Evolutionary conservation across 306 rosid species (phyloP), one percentile per base, ranked within the genome.

Genomic region (Vachellia collinsii): DNA sequence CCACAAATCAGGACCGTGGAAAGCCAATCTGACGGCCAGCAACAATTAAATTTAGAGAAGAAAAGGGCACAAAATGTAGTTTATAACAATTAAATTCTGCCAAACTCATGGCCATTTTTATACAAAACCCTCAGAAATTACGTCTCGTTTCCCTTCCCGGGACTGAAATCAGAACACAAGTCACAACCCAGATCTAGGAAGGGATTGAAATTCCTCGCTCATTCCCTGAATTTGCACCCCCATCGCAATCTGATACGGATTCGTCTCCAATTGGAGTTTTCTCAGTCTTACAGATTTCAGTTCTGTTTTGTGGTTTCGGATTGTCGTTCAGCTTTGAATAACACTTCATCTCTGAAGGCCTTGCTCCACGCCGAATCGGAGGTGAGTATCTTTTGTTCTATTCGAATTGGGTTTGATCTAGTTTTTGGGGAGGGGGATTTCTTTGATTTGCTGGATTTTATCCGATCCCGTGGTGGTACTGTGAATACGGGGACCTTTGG

Each of bases 271-370:
- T 70, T 70, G 54, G 39, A 14, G 56, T 13, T 22, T 69, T 70
- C 12, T 23, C 74, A 22, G 47, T 43, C 54, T 20, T 50, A 22
- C 7, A 44, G 53, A 69, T 41, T 42, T n/a, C 39, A 22, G 6
- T 44, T 71, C 75, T 25, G 4, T 42, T 11, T 69, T 22, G 13
- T 42, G 8, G 54, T 20, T 43, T 69, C 54, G n/a, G 42, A 42
- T 67, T 50, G 77, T 48, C 72, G 7, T 56, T 10, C 20, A 61
- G 69, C 70, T 74, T 74, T 41, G 50, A 17, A 29, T 76, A 77
- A 67, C 71, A 10, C 4, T 59, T 41, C 50, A 54, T 79, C 22
- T 71, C 53, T 48, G 81, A 69, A 75, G 34, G 54, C 19, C 70
- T 76, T 62, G 42, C 51, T 70, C 42, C 5, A 25, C 61, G 38